phyloP scores from a whole-genome alignment of 2,329 filamentous ascomycete species.

The Xylaria sp. region DNA sequence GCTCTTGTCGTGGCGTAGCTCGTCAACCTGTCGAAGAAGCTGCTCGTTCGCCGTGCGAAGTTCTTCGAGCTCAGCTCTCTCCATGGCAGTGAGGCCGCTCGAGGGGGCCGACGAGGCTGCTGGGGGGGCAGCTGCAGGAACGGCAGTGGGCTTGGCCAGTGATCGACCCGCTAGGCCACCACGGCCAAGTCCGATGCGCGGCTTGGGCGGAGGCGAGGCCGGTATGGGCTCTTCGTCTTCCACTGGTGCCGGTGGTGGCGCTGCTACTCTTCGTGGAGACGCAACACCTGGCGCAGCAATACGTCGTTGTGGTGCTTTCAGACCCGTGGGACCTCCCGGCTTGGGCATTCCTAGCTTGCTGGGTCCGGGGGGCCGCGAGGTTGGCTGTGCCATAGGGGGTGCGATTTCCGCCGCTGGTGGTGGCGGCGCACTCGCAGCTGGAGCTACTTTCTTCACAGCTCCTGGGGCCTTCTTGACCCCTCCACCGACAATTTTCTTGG shows the following conservation, averaged over 20 bases:
- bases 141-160: conserved; percentile 76
- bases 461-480: conserved; percentile 64
- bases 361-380: conserved; percentile 60
- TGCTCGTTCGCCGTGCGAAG: conserved; percentile 85
- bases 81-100: conserved; percentile 78
- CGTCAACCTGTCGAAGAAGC: conserved; percentile 78
- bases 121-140: conserved; percentile 60
- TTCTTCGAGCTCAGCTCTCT: conserved; percentile 92
- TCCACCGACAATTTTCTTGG: conserved; percentile 50
- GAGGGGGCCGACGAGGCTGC: conserved; percentile 68
- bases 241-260: conserved; percentile 59
- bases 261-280: conserved; percentile 64
- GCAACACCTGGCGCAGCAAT: conserved; percentile 60
- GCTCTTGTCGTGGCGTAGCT: conserved; percentile 82
- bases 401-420: conserved; percentile 60
- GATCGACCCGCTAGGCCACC: conserved; percentile 89
- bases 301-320: conserved; percentile 71
- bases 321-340: conserved; percentile 62
- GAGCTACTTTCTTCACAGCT: conserved; percentile 62
- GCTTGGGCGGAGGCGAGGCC: conserved; percentile 65
- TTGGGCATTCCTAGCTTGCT: conserved; percentile 68
- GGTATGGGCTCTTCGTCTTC: conserved; percentile 67
- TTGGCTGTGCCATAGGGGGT: conserved; percentile 68
- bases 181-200: conserved; percentile 75
- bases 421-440: conserved; percentile 53